Base-by-base conservation (phyloP, 2,329 filamentous ascomycete genomes). In the Penicillium sp. region DNA sequence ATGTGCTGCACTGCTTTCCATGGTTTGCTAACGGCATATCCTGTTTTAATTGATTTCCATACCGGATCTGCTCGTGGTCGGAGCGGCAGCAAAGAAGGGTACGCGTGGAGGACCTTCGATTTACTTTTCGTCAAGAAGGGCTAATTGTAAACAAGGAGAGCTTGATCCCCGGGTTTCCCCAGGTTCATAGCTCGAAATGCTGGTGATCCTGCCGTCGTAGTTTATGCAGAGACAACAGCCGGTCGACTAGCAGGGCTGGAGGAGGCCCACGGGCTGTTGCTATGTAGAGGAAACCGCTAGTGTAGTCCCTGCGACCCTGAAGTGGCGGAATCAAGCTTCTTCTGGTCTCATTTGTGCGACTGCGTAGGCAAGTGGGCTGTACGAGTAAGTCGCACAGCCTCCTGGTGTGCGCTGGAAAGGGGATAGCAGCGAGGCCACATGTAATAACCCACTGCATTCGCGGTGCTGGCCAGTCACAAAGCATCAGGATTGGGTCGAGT, bases 401-500 rank as follows among this genome's bases (percentile, higher is more conserved):
- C 25, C 6, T 27, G 25, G n/a, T n/a, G 11, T 27, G 11, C n/a
- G n/a, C n/a, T 6, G 5, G 25, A n/a, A 27, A 13, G 11, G 6
- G 11, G 25, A 7, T n/a, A 4, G 20, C 9, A 10, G 16, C 9
- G 7, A 31, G 2, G 17, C 15, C 10, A 25, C 4, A 31, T 30
- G 35, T 16, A 31, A 37, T 19, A 29, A 37, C 8, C 26, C 23
- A 38, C 7, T 28, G 30, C 16, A 40, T n/a, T 17, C 10, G 15
- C 28, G 14, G 25, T 29, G 31, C n/a, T 11, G 30, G 23, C 31
- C 31, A 18, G 14, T 33, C 18, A n/a, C n/a, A 25, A 38, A 38
- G 32, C 14, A 43, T 29, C 17, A n/a, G 33, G 31, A 43, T 45
- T 45, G 41, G 45, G 26, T 39, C 39, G 41, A 33, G 43, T 25